These are phyloP conservation scores for Debaryomyces castellii DNA, from an alignment of 805 yeast genomes.

Conservation along the genomic window DNA sequence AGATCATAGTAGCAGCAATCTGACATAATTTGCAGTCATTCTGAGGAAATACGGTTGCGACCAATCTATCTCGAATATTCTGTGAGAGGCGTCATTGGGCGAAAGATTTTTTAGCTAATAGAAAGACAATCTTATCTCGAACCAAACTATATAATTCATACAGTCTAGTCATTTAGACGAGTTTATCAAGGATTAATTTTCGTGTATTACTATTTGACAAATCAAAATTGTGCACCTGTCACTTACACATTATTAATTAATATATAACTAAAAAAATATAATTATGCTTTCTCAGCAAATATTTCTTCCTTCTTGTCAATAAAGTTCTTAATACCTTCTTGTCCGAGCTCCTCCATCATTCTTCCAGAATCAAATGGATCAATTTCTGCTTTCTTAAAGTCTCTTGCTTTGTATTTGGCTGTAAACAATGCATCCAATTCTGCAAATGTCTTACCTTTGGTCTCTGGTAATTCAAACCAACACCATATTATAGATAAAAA, in stretches of 20 bases:
- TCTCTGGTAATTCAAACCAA: constrained; percentile 34
- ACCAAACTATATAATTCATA: too few species aligned
- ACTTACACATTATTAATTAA: too few species aligned
- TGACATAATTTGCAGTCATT: constrained; percentile 1
- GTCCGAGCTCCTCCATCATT: constrained; percentile 28
- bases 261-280: too few species aligned
- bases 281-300: too few species aligned
- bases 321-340: constrained; percentile 22
- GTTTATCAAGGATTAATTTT: too few species aligned
- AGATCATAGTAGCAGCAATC: too few species aligned
- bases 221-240: too few species aligned
- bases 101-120: too few species aligned
- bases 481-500: constrained; percentile 17
- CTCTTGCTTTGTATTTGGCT: constrained; percentile 15
- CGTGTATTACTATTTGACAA: too few species aligned
- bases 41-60: neutral
- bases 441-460: constrained; percentile 36
- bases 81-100: too few species aligned
- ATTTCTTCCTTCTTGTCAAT: constrained; percentile 10
- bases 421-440: constrained; percentile 37
- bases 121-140: too few species aligned
- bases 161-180: too few species aligned
- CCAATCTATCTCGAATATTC: neutral
- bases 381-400: constrained; percentile 25
- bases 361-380: constrained; percentile 33